Evolutionary conservation across 139 green algal genomes (phyloP).

Genomic region (Ulvella scutata): DNA sequence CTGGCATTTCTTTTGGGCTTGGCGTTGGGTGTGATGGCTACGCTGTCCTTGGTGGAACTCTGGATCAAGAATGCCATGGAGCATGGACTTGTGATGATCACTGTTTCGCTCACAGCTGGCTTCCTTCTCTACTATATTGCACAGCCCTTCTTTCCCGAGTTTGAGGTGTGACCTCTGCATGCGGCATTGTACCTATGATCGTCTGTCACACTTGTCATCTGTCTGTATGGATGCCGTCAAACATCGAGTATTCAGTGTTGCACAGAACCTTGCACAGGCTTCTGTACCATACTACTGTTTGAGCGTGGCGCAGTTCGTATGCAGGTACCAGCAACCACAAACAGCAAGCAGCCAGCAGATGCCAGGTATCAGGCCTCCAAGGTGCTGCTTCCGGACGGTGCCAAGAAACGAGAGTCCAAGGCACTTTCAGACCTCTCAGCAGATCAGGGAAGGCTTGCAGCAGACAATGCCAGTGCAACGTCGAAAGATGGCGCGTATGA

Average conservation of each 20-base stretch:
- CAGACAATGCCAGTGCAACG: too few species aligned
- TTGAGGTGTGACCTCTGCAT: conserved; percentile 20
- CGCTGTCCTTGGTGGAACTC: conserved; percentile 62
- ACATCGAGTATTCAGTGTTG: too few species aligned
- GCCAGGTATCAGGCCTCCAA: too few species aligned
- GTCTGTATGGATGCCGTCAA: too few species aligned
- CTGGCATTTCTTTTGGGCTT: conserved; percentile 62
- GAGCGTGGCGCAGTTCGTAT: neutral
- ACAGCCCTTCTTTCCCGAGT: conserved; percentile 43
- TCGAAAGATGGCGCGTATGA: too few species aligned
- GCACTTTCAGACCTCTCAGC: too few species aligned
- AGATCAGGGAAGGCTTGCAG: too few species aligned
- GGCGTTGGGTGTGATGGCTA: conserved; percentile 60
- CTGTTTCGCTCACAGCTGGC: conserved; percentile 18
- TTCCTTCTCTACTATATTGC: conserved; percentile 26
- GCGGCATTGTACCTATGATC: neutral
- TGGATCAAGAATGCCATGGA: conserved; percentile 46
- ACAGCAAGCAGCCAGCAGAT: too few species aligned
- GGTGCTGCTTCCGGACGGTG: too few species aligned
- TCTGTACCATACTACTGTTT: neutral
- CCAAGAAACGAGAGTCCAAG: too few species aligned
- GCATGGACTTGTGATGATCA: conserved; percentile 16
- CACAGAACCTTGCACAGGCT: neutral
- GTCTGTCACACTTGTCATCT: too few species aligned
- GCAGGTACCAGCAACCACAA: too few species aligned